Evolutionary conservation across 2,329 filamentous ascomycete genomes (phyloP).

Genomic region (Aspergillus candidus): DNA sequence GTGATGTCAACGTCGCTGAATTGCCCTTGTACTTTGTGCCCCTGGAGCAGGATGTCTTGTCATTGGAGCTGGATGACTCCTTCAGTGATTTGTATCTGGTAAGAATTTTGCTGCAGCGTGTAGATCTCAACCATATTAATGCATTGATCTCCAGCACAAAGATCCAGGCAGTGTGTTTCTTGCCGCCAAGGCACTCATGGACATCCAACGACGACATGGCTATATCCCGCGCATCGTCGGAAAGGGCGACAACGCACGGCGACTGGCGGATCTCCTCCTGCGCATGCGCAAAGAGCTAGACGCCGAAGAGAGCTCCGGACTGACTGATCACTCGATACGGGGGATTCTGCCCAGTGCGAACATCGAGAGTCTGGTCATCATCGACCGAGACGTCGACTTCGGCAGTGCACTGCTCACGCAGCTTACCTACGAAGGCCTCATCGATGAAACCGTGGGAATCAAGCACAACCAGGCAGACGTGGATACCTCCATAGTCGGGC

Average conservation of each 20-base stretch:
- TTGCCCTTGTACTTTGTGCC: conserved; percentile 86
- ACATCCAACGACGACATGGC: conserved; percentile 82
- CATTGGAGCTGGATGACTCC: conserved; percentile 79
- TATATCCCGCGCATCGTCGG: conserved; percentile 91
- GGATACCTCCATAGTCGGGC: conserved; percentile 80
- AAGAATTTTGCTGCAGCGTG: conserved; percentile 18
- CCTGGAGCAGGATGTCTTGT: conserved; percentile 83
- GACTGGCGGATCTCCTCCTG: conserved; percentile 75
- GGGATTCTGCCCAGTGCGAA: conserved; percentile 78
- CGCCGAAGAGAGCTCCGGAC: conserved; percentile 64
- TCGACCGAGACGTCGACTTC: conserved; percentile 92
- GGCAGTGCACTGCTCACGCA: conserved; percentile 89
- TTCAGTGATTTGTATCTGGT: conserved; percentile 82
- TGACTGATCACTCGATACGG: conserved; percentile 48
- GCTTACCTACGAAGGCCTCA: conserved; percentile 89
- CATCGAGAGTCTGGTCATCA: conserved; percentile 86
- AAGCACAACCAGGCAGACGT: conserved; percentile 89
- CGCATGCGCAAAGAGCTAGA: conserved; percentile 91
- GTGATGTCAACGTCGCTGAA: conserved; percentile 83
- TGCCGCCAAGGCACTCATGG: conserved; percentile 87
- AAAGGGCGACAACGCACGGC: conserved; percentile 90
- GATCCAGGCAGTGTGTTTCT: conserved; percentile 88
- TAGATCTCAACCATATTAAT: background rate
- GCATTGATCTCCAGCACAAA: conserved; percentile 53
- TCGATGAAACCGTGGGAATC: conserved; percentile 90